Evolutionary conservation across 495 filamentous ascomycete species (phyloP).

Genomic region (Letharia columbiana): DNA sequence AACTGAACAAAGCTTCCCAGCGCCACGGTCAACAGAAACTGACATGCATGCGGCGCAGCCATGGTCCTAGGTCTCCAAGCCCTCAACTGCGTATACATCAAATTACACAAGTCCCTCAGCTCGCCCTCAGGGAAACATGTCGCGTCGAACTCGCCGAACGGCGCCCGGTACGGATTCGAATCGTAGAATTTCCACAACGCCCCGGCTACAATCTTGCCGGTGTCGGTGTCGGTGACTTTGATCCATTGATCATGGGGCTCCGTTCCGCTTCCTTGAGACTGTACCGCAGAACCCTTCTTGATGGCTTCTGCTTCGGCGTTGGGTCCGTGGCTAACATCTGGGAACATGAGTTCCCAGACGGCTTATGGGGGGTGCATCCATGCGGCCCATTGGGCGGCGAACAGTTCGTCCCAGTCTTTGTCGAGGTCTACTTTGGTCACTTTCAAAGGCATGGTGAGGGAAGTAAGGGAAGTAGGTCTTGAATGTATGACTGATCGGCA

Average conservation of each 20-base stretch:
- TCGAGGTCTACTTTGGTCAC: neutral
- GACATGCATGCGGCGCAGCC: neutral
- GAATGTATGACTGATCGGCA: too few relatives aligned
- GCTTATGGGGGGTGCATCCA: neutral
- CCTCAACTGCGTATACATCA: neutral
- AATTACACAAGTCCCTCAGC: neutral
- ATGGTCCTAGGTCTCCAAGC: neutral
- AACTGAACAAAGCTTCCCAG: neutral
- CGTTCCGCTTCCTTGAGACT: neutral
- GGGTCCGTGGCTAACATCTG: neutral
- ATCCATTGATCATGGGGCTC: neutral
- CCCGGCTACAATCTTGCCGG: neutral
- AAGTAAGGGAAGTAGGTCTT: too few relatives aligned
- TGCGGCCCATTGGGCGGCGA: neutral
- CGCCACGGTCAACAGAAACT: neutral
- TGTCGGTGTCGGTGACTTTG: neutral
- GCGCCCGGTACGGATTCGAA: neutral
- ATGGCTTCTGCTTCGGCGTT: neutral
- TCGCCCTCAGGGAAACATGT: neutral
- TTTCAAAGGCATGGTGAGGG: neutral
- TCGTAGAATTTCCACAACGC: constrained; percentile 6
- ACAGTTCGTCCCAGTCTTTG: neutral
- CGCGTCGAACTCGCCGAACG: neutral
- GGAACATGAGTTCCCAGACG: neutral
- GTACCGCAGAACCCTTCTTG: neutral